Evolutionary conservation across 768 basidiomycete genomes (phyloP).

Genomic region (Lactarius deliciosus): DNA sequence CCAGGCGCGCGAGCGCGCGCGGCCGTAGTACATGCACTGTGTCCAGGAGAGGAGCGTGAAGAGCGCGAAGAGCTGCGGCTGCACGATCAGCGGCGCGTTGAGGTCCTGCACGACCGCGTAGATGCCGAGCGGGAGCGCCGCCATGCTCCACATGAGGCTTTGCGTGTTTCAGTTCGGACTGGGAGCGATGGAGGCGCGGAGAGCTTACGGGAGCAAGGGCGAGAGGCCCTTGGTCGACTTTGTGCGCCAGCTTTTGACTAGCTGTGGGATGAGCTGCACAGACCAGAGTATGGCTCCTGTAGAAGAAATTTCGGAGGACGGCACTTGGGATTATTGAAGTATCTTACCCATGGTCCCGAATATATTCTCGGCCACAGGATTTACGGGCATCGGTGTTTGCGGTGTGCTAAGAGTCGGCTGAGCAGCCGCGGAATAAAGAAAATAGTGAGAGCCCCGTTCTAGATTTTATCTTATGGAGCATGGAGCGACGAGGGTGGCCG

Average conservation of each 20-base stretch:
- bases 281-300: constrained; percentile 68
- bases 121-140: constrained; percentile 61
- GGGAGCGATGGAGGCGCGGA: no score
- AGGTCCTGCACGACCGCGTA: constrained; percentile 65
- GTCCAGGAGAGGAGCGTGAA: constrained; percentile 63
- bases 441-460: no score
- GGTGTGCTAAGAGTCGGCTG: background rate
- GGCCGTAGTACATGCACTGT: constrained; percentile 72
- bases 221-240: constrained; percentile 73
- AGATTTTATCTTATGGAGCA: background rate
- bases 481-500: no score
- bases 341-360: constrained; percentile 57
- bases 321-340: constrained; percentile 37
- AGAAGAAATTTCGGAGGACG: constrained; percentile 33
- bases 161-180: background rate
- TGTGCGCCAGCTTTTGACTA: constrained; percentile 67
- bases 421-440: background rate
- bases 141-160: constrained; percentile 63
- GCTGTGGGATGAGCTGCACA: constrained; percentile 65
- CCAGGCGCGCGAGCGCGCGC: constrained; percentile 39
- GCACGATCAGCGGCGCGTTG: constrained; percentile 70
- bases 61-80: constrained; percentile 63
- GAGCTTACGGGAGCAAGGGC: constrained; percentile 55
- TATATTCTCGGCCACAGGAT: constrained; percentile 60
- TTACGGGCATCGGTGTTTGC: constrained; percentile 42